These are phyloP conservation scores for Ricinus communis DNA, from an alignment of 345 rosid genomes.

Conservation along the genomic window DNA sequence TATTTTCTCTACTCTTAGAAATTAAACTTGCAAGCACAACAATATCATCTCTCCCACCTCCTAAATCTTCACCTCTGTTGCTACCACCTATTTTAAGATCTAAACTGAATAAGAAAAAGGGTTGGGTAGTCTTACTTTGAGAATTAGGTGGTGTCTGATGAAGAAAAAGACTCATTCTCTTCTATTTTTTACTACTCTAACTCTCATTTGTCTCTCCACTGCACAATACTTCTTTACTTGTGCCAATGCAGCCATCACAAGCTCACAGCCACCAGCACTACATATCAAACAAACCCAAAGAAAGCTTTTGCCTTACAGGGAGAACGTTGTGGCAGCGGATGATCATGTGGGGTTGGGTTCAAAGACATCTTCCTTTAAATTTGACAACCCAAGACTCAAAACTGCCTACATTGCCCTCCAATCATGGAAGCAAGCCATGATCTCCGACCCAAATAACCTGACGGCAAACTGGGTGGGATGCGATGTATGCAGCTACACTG, in stretches of 20 bases:
- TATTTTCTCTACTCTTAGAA: background rate
- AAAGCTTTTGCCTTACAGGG: conserved; percentile 29
- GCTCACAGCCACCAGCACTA: too few relatives aligned
- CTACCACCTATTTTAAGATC: background rate
- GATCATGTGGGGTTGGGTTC: too few relatives aligned
- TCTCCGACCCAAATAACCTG: conserved; percentile 41
- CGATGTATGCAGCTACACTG: conserved; percentile 75
- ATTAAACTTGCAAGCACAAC: background rate
- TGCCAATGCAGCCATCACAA: conserved; percentile 18
- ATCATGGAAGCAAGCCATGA: conserved; percentile 71
- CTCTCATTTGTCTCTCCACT: conserved; percentile 19
- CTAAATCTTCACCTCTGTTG: too few relatives aligned
- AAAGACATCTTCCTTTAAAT: conserved; percentile 33
- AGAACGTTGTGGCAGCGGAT: conserved; percentile 12
- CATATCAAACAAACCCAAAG: too few relatives aligned
- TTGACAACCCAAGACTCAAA: conserved; percentile 53
- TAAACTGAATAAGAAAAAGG: background rate
- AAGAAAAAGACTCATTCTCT: conserved; percentile 26
- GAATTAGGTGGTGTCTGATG: conserved; percentile 37
- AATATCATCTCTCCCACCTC: too few relatives aligned
- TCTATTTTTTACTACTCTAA: conserved; percentile 22
- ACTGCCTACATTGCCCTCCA: conserved; percentile 75
- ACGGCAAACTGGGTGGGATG: conserved; percentile 65
- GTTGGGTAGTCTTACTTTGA: background rate
- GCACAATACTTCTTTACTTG: conserved; percentile 8